phyloP scores from a whole-genome alignment of 305 asterid genomes.

The Ilex paraguariensis region DNA sequence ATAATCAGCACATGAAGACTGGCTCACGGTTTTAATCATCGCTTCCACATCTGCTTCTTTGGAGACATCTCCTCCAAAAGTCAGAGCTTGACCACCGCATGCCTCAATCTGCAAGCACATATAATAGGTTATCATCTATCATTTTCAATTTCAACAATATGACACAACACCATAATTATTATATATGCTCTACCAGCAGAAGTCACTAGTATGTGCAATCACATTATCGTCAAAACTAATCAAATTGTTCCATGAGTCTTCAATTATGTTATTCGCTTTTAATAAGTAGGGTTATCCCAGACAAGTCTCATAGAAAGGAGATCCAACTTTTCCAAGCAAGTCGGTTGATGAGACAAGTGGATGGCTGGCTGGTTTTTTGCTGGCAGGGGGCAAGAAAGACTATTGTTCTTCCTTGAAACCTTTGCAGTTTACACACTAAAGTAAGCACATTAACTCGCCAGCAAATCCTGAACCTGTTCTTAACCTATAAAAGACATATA shows the following conservation, averaged over 20 bases:
- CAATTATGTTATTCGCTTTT: neutral
- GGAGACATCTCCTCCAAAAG: constrained; percentile 93
- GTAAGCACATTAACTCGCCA: too few species aligned
- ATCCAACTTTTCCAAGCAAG: too few species aligned
- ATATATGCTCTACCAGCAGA: neutral
- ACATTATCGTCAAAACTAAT: neutral
- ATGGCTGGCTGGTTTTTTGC: neutral
- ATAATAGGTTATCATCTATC: neutral
- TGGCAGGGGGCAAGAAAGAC: neutral
- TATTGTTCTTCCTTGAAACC: neutral
- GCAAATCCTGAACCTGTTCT: too few species aligned
- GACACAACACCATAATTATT: neutral
- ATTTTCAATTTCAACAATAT: neutral
- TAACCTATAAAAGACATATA: too few species aligned
- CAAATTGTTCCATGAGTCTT: neutral
- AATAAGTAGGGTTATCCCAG: too few species aligned
- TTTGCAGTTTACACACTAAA: neutral
- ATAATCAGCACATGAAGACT: constrained; percentile 10
- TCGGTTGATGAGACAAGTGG: neutral
- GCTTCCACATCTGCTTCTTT: constrained; percentile 87
- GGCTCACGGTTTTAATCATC: constrained; percentile 83
- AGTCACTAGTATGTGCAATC: neutral
- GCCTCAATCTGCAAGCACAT: constrained; percentile 67
- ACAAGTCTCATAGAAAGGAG: too few species aligned
- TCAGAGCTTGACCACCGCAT: constrained; percentile 80